phyloP scores from a whole-genome alignment of 1,139 yeast species.

The Protomyces inundatus region DNA sequence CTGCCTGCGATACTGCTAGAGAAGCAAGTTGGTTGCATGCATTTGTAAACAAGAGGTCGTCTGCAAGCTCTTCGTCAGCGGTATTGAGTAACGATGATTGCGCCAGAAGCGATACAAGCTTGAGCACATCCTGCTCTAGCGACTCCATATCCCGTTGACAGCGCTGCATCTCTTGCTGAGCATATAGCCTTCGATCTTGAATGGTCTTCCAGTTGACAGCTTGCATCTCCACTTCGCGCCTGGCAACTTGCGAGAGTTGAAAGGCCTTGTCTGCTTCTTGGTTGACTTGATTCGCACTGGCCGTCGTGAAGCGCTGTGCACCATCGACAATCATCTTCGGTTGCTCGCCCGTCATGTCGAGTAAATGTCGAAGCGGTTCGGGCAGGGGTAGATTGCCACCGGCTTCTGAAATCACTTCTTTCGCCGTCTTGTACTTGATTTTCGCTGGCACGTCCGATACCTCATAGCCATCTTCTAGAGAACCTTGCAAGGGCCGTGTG shows the following conservation, averaged over 20 bases:
- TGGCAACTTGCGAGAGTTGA: slow-evolving; percentile 34
- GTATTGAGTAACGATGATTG: neutral
- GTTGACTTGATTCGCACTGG: slow-evolving; percentile 24
- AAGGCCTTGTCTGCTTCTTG: slow-evolving; percentile 17
- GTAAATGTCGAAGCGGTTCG: slow-evolving; percentile 35
- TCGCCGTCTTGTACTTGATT: slow-evolving; percentile 41
- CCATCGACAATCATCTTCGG: slow-evolving; percentile 24
- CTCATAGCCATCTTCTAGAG: slow-evolving; percentile 32
- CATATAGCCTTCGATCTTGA: slow-evolving; percentile 33
- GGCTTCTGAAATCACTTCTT: slow-evolving; percentile 42
- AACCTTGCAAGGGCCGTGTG: slow-evolving; percentile 28
- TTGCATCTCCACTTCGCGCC: slow-evolving; percentile 35
- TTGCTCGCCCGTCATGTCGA: slow-evolving; percentile 37
- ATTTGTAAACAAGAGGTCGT: neutral
- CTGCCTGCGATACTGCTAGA: neutral
- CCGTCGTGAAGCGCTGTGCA: slow-evolving; percentile 18
- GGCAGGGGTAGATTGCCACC: slow-evolving; percentile 44
- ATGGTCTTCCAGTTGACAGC: slow-evolving; percentile 36
- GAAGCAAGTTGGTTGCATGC: neutral
- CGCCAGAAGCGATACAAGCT: neutral
- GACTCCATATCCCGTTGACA: slow-evolving; percentile 33
- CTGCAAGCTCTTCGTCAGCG: neutral
- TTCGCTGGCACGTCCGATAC: slow-evolving; percentile 31
- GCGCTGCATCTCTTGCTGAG: slow-evolving; percentile 33
- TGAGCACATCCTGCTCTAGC: neutral